Percentiles rank a stretch among this genome's conserved stretches.
Evolutionary conservation across 768 basidiomycete species (phyloP).

Genomic region (Punctularia strigosozonata): DNA sequence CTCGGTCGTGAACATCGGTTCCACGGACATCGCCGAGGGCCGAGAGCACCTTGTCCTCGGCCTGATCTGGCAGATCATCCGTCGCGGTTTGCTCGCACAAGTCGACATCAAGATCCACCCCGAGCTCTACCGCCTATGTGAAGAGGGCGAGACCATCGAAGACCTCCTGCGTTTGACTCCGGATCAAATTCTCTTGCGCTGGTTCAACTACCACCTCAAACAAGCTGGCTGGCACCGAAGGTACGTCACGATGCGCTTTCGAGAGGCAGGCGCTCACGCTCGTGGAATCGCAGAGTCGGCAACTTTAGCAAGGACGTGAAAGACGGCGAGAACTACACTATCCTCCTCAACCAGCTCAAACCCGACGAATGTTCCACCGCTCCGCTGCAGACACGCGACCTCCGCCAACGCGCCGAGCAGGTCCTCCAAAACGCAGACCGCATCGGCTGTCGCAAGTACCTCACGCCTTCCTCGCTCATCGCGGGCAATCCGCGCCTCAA

Average conservation of each 20-base stretch:
- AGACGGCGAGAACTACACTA: conserved; percentile 96
- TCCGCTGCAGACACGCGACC: conserved; percentile 77
- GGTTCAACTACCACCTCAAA: conserved; percentile 99
- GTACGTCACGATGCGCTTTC: conserved; percentile 35
- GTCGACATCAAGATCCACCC: conserved; percentile 99
- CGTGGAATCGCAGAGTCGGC: conserved; percentile 54
- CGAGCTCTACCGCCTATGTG: conserved; percentile 89
- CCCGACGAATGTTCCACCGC: conserved; percentile 87
- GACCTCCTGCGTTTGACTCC: conserved; percentile 89
- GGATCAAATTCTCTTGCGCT: conserved; percentile 93
- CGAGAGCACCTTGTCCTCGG: conserved; percentile 95
- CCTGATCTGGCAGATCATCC: conserved; percentile 97
- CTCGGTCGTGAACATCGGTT: conserved; percentile 97
- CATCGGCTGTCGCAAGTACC: conserved; percentile 93
- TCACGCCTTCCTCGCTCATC: conserved; percentile 84
- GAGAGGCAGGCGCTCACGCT: conserved; percentile 1
- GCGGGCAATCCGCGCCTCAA: conserved; percentile 95
- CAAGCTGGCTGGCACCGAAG: conserved; percentile 84
- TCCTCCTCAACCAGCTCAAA: conserved; percentile 91
- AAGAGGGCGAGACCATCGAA: conserved; percentile 95
- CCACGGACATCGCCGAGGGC: conserved; percentile 84
- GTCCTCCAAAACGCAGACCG: conserved; percentile 88
- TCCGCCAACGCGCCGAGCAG: conserved; percentile 81
- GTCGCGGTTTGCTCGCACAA: conserved; percentile 83
- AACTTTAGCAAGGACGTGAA: conserved; percentile 98